Evolutionary conservation across 2,329 filamentous ascomycete genomes (phyloP).

Genomic region (Aspergillaceae sp.): DNA sequence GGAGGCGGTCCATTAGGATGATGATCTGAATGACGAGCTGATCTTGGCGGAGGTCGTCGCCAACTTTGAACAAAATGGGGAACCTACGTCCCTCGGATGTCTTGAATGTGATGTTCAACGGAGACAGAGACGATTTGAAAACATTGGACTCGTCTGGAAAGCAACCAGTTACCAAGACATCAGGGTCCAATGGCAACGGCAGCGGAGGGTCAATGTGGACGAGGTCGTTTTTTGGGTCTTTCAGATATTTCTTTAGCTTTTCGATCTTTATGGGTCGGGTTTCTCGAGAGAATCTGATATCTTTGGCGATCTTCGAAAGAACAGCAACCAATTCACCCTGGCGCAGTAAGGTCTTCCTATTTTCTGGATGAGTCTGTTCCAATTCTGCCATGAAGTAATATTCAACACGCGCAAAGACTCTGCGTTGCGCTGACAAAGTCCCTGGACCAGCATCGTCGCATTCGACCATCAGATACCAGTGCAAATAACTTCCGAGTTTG

Average conservation of each 20-base stretch:
- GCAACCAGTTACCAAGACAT: constrained; percentile 67
- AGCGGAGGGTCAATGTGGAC: constrained; percentile 74
- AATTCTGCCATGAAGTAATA: constrained; percentile 94
- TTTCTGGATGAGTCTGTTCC: constrained; percentile 63
- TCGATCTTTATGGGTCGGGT: constrained; percentile 74
- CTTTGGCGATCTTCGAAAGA: constrained; percentile 77
- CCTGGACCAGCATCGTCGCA: constrained; percentile 75
- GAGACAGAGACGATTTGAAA: constrained; percentile 90
- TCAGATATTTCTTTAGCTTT: constrained; percentile 71
- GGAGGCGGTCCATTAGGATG: constrained; percentile 89
- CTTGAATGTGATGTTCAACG: constrained; percentile 84
- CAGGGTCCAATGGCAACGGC: constrained; percentile 80
- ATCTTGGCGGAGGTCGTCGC: constrained; percentile 91
- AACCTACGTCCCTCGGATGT: constrained; percentile 70
- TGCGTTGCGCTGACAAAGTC: constrained; percentile 65
- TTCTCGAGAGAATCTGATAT: constrained; percentile 72
- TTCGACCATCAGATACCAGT: constrained; percentile 99
- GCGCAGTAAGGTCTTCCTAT: constrained; percentile 65
- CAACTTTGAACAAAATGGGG: constrained; percentile 92
- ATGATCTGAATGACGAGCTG: constrained; percentile 97
- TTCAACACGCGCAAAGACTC: constrained; percentile 84
- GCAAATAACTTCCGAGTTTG: constrained; percentile 84
- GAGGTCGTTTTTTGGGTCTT: constrained; percentile 85
- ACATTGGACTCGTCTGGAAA: constrained; percentile 78
- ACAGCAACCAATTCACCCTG: constrained; percentile 87